These are phyloP conservation scores for Ogataea paraovalis DNA, from an alignment of 805 yeast species.

Conservation along the genomic window DNA sequence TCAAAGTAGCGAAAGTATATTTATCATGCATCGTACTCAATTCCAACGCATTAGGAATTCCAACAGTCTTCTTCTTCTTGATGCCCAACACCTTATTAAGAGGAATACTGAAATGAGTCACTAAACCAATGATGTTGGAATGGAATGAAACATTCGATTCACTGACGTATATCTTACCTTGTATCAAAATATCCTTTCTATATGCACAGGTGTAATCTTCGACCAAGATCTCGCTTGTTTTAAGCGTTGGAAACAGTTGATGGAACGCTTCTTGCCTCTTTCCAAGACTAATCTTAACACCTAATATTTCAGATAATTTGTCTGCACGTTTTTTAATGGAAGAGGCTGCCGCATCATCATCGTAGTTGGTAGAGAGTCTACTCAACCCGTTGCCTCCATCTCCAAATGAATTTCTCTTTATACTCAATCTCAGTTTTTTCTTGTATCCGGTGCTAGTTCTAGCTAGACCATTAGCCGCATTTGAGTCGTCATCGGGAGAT, in stretches of 20 bases:
- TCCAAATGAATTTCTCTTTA: background rate
- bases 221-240: constrained; percentile 48
- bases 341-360: constrained; percentile 1
- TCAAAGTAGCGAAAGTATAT: constrained; percentile 61
- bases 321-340: constrained; percentile 7
- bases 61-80: constrained; percentile 59
- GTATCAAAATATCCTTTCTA: constrained; percentile 59
- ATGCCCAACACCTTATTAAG: constrained; percentile 59
- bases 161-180: constrained; percentile 60
- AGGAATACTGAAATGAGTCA: constrained; percentile 54
- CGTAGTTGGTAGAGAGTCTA: constrained; percentile 7
- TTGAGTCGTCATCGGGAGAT: constrained; percentile 2
- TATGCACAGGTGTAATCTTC: constrained; percentile 64
- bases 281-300: constrained; percentile 36
- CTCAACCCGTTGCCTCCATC: constrained; percentile 2
- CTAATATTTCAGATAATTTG: constrained; percentile 16
- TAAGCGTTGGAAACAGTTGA: constrained; percentile 50
- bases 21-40: constrained; percentile 60
- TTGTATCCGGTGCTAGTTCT: constrained; percentile 8
- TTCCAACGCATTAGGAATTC: constrained; percentile 67
- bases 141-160: constrained; percentile 53
- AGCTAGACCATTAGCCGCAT: background rate
- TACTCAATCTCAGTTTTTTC: constrained; percentile 10
- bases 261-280: constrained; percentile 61
- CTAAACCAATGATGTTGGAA: constrained; percentile 65